These are phyloP conservation scores for Ceratocystis albifundus DNA, from an alignment of 2,329 filamentous ascomycete genomes.

Conservation along the genomic window DNA sequence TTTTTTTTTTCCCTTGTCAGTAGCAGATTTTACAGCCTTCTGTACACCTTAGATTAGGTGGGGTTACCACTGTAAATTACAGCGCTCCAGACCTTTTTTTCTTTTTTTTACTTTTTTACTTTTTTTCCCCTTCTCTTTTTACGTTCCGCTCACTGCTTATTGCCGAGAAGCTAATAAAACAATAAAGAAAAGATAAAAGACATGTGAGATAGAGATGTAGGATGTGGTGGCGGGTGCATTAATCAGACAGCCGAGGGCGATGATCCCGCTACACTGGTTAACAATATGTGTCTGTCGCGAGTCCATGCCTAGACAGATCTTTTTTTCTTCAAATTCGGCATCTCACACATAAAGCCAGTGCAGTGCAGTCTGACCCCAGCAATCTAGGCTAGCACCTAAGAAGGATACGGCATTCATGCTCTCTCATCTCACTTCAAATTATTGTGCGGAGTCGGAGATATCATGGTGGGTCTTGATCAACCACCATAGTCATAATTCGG, in stretches of 20 bases:
- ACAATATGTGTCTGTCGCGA: too few species aligned
- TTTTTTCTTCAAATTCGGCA: too few species aligned
- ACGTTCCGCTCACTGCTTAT: not conserved
- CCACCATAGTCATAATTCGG: not conserved
- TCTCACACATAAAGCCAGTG: too few species aligned
- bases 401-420: not conserved
- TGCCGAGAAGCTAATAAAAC: not conserved
- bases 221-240: not conserved
- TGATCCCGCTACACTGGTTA: too few species aligned
- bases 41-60: not conserved
- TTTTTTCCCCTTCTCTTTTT: not conserved
- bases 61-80: not conserved
- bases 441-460: conserved; percentile 7
- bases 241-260: not conserved
- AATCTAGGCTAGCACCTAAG: not conserved
- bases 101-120: too few species aligned
- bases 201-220: not conserved
- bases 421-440: not conserved
- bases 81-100: not conserved
- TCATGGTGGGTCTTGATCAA: not conserved
- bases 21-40: not conserved
- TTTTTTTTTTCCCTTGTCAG: not conserved
- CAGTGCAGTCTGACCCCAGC: not conserved
- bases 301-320: too few species aligned
- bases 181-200: not conserved